phyloP scores from a whole-genome alignment of 2,329 filamentous ascomycete species.

The Tolypocladium album region DNA sequence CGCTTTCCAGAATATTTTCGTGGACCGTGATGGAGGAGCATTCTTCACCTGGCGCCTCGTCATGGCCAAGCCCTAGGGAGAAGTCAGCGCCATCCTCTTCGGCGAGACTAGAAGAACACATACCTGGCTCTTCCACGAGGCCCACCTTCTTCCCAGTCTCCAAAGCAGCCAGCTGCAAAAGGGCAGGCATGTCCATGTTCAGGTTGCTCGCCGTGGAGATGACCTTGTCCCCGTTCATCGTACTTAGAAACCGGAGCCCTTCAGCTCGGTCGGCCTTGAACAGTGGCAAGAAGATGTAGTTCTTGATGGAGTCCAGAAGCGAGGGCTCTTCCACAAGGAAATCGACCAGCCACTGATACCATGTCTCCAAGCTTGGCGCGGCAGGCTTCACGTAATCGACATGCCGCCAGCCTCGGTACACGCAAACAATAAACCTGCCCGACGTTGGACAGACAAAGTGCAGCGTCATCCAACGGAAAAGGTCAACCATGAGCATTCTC shows the following conservation, averaged over 20 bases:
- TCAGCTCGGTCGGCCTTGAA: slow-evolving; percentile 47
- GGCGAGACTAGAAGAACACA: not conserved
- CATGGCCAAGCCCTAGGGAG: slow-evolving; percentile 14
- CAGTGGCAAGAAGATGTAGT: slow-evolving; percentile 51
- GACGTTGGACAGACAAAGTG: slow-evolving; percentile 48
- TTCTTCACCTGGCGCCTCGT: slow-evolving; percentile 8
- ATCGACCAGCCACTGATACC: slow-evolving; percentile 46
- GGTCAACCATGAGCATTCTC: slow-evolving; percentile 36
- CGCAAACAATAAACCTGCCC: slow-evolving; percentile 48
- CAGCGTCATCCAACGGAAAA: slow-evolving; percentile 45
- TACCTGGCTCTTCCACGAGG: slow-evolving; percentile 57
- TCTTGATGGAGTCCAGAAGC: slow-evolving; percentile 52
- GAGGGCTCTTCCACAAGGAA: slow-evolving; percentile 36
- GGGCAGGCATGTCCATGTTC: slow-evolving; percentile 39
- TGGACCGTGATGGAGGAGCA: slow-evolving; percentile 21
- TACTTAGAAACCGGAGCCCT: slow-evolving; percentile 46
- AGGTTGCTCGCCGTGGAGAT: slow-evolving; percentile 31
- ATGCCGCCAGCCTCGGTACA: slow-evolving; percentile 38
- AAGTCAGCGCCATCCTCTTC: not conserved
- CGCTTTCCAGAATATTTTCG: slow-evolving; percentile 35
- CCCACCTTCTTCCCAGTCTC: slow-evolving; percentile 62
- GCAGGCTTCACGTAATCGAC: slow-evolving; percentile 11
- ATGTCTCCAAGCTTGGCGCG: slow-evolving; percentile 27
- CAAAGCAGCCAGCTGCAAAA: slow-evolving; percentile 55
- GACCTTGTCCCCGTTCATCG: slow-evolving; percentile 41